Percentiles rank a stretch among this genome's conserved stretches.
phyloP scores from a whole-genome alignment of 2,329 filamentous ascomycete species.

The Apiospora hydei region DNA sequence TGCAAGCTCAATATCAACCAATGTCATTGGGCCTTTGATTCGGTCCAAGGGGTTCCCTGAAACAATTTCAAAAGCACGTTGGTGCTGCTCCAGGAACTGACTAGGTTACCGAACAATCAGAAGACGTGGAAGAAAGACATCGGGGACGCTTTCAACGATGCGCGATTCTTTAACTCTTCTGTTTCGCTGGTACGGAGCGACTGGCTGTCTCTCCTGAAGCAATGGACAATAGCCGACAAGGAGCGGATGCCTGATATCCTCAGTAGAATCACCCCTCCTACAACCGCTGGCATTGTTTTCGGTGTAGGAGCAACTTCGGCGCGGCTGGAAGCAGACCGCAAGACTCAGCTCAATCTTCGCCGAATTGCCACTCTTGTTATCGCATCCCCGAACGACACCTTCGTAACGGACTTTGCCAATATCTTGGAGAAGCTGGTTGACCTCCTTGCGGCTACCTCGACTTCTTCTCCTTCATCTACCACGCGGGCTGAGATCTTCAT shows the following conservation, averaged over 20 bases:
- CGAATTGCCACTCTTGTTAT: constrained; percentile 82
- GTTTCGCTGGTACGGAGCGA: constrained; percentile 70
- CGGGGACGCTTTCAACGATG: constrained; percentile 88
- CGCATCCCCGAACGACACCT: constrained; percentile 78
- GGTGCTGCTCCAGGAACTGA: constrained; percentile 77
- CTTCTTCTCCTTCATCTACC: constrained; percentile 89
- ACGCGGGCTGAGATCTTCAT: constrained; percentile 92
- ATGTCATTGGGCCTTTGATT: constrained; percentile 81
- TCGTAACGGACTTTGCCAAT: constrained; percentile 75
- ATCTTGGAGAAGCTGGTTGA: constrained; percentile 88
- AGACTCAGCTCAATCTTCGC: constrained; percentile 87
- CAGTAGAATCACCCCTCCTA: constrained; percentile 79
- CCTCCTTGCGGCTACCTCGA: constrained; percentile 80
- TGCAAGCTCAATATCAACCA: constrained; percentile 81
- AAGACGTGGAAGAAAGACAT: constrained; percentile 95
- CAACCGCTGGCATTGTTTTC: constrained; percentile 95
- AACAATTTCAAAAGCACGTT: constrained; percentile 77
- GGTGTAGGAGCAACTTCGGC: constrained; percentile 96
- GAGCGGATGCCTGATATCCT: constrained; percentile 86
- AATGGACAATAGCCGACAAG: constrained; percentile 88
- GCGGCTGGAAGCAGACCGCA: constrained; percentile 91
- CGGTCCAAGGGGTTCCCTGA: constrained; percentile 87
- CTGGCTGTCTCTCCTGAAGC: constrained; percentile 84
- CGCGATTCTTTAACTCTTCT: constrained; percentile 80
- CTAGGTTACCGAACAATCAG: constrained; percentile 78